These are phyloP conservation scores for Posidonia australis DNA, from an alignment of 106 monocot species.

Conservation along the genomic window DNA sequence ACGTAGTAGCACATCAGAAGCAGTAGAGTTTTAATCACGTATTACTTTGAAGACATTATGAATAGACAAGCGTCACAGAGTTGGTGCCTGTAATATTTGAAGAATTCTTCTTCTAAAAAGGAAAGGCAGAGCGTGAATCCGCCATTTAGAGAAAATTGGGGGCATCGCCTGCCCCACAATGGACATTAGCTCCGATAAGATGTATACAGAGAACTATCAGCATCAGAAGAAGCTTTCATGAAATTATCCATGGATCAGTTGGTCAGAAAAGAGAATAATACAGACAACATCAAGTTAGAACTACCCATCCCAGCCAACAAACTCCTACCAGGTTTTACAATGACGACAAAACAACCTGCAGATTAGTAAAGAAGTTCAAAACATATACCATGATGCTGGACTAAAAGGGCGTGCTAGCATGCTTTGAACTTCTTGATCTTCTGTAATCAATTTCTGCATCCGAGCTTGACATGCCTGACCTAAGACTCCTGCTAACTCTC, in stretches of 20 bases:
- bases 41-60: too few relatives aligned
- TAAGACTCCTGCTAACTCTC: conserved; percentile 38
- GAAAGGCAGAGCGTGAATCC: too few relatives aligned
- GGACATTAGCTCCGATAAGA: neutral
- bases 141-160: neutral
- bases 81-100: too few relatives aligned
- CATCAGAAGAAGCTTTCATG: neutral
- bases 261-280: conserved; percentile 2
- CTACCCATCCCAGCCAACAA: neutral
- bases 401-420: conserved; percentile 30
- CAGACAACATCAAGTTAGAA: neutral
- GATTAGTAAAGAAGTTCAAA: neutral
- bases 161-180: too few relatives aligned
- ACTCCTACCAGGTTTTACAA: neutral
- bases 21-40: too few relatives aligned
- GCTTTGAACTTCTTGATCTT: conserved; percentile 78
- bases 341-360: neutral
- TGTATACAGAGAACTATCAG: neutral
- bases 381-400: neutral
- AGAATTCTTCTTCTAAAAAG: too few relatives aligned
- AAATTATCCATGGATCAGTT: neutral
- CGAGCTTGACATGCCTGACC: conserved; percentile 42
- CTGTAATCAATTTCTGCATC: conserved; percentile 95
- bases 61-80: too few relatives aligned
- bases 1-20: too few relatives aligned